Conservation (phyloP, 176 grass and related monocot species). For the Poa pratensis region DNA sequence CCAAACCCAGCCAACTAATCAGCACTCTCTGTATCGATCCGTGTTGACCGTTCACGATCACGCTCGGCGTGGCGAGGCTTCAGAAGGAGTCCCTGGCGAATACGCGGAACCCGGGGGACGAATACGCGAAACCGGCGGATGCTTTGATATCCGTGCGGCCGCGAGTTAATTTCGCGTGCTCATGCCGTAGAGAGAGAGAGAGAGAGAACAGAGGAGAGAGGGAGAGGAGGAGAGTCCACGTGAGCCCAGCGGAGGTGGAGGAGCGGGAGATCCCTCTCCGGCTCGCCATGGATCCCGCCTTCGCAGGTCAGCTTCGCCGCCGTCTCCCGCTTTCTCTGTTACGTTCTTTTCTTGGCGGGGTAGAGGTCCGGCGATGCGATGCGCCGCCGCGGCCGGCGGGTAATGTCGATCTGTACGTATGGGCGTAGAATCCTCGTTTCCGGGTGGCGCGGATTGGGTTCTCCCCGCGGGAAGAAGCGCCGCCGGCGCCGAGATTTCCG, state of each 20-base stretch:
- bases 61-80: not conserved
- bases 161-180: conserved; percentile 35
- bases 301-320: conserved; percentile 42
- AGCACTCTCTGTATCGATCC: not conserved
- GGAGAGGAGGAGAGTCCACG: conserved; percentile 31
- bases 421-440: not conserved
- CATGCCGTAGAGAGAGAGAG: not conserved
- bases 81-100: not conserved
- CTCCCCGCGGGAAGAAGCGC: not conserved
- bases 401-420: conserved; percentile 45
- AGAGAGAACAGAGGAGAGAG: not conserved
- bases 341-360: not conserved
- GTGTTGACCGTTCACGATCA: not conserved
- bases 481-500: not conserved
- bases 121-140: not conserved
- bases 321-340: not conserved
- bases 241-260: conserved; percentile 26
- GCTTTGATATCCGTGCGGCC: conserved; percentile 48
- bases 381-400: not conserved
- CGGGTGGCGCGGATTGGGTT: not conserved
- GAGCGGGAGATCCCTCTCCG: not conserved
- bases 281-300: conserved; percentile 55
- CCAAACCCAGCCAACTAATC: not conserved
- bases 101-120: not conserved
- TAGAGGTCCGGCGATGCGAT: not conserved